Conservation (phyloP, 2,329 filamentous ascomycete genomes). For the Fusarium musae region DNA sequence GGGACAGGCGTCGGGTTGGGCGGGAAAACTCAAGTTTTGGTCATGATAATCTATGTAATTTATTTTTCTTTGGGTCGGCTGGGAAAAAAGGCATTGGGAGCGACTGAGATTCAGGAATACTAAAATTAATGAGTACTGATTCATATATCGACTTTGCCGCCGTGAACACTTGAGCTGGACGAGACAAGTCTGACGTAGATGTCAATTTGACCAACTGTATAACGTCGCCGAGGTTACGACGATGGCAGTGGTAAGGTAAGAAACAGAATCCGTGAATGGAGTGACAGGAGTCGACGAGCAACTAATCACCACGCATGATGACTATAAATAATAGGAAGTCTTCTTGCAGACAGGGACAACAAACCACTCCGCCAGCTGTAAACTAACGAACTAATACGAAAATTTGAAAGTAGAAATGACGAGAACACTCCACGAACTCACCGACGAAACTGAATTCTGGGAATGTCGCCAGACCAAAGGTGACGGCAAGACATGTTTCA, state of each 20-base stretch:
- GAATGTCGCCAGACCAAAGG: background rate
- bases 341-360: rapidly evolving
- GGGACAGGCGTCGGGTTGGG: background rate
- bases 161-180: background rate
- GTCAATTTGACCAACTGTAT: rapidly evolving
- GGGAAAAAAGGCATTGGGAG: background rate
- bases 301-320: background rate
- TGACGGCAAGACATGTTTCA: background rate
- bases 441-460: background rate
- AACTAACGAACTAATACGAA: rapidly evolving
- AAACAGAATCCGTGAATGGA: no score
- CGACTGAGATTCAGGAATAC: background rate
- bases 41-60: background rate
- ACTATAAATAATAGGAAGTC: rapidly evolving
- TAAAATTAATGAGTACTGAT: background rate
- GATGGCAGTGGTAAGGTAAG: rapidly evolving
- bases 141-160: rapidly evolving
- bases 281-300: background rate
- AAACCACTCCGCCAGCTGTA: rapidly evolving
- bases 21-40: conserved; percentile 1
- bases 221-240: rapidly evolving
- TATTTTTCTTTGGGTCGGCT: background rate
- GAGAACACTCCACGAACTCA: rapidly evolving
- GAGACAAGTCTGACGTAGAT: no score
- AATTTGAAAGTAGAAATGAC: background rate